Conservation (phyloP, 805 yeast genomes). For the Zygotorulaspora chibaensis region DNA sequence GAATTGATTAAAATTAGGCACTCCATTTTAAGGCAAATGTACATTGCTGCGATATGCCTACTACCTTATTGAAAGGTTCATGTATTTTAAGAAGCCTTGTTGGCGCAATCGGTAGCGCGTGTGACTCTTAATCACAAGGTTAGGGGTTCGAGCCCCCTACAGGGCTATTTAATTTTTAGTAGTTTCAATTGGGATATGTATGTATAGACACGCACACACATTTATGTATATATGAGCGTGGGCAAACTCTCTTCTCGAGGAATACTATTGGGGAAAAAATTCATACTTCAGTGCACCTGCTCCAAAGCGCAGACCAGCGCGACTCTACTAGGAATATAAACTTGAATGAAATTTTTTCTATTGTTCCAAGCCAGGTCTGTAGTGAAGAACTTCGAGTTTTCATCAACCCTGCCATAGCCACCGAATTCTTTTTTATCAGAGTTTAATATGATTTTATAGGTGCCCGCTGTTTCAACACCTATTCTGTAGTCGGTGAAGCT, state of each 20-base stretch:
- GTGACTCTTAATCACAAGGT: constrained; percentile 25
- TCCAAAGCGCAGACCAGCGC: constrained; percentile 55
- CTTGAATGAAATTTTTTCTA: constrained; percentile 70
- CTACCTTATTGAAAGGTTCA: too few relatives aligned
- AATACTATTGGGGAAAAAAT: not conserved
- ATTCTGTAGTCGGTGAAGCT: constrained; percentile 83
- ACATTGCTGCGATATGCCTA: too few relatives aligned
- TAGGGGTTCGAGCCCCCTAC: constrained; percentile 28
- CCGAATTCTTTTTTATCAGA: constrained; percentile 70
- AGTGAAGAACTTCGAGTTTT: constrained; percentile 55
- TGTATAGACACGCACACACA: too few relatives aligned
- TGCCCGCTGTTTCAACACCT: constrained; percentile 82
- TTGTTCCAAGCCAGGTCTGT: constrained; percentile 76
- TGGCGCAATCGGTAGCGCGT: constrained; percentile 28
- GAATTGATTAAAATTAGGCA: too few relatives aligned
- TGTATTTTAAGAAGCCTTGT: constrained; percentile 13
- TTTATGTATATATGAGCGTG: too few relatives aligned
- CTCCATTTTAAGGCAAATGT: too few relatives aligned
- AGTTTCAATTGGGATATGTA: too few relatives aligned
- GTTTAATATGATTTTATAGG: constrained; percentile 68
- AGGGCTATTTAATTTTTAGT: constrained; percentile 18
- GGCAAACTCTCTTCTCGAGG: too few relatives aligned
- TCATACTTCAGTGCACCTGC: not conserved
- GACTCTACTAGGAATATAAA: constrained; percentile 74
- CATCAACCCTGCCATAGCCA: constrained; percentile 74